Base-by-base conservation (phyloP, 2,329 filamentous ascomycete species). In the Botrytis squamosa region DNA sequence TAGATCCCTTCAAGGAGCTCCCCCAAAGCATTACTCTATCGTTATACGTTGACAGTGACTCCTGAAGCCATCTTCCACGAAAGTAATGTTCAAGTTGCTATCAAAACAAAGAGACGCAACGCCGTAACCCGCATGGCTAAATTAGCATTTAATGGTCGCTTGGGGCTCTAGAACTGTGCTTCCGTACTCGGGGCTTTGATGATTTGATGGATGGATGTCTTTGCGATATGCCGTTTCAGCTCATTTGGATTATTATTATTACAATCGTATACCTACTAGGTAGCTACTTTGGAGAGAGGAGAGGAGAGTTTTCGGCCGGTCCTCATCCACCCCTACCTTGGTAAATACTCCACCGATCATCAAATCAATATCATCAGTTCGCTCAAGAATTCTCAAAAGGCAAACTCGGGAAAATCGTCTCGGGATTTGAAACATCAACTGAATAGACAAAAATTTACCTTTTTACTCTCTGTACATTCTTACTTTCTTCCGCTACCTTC, bases 131-230 rank as follows among this genome's bases (percentile, higher is more conserved):
- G 49, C 57, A 68, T 57, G 16, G 8, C 46, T 40, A 40, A 33
- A 20, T 49, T 33, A 33, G 36, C 65, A 68, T 55, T 38, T 9
- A 18, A 55, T 40, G 49, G 36, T 57, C 49, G 36, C 49, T 40
- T 68, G 65, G 52, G 52, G 65, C 46, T 68, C 65, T 68, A 68
- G 65, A 55, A 49, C 52, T 10, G 36, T 29, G 40, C 65, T 55
- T 52, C 16, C 46, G 36, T 68, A 68, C 65, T 68, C 65, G 65
- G 65, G 65, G 65, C 65, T 42, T 42, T 55, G 65, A 67, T 40
- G 33, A 40, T 55, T 57, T 57, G 52, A 33, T 18, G n/a, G n/a
- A 57, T 49, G 25, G 12, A 52, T 36, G 33, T n/a, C 12, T 49
- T 65, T 29, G 42, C 33, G 42, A 49, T 22, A 16, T 36, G 42